These are phyloP conservation scores for Guyanaporus albipodus DNA, from an alignment of 768 basidiomycete genomes.

Conservation along the genomic window DNA sequence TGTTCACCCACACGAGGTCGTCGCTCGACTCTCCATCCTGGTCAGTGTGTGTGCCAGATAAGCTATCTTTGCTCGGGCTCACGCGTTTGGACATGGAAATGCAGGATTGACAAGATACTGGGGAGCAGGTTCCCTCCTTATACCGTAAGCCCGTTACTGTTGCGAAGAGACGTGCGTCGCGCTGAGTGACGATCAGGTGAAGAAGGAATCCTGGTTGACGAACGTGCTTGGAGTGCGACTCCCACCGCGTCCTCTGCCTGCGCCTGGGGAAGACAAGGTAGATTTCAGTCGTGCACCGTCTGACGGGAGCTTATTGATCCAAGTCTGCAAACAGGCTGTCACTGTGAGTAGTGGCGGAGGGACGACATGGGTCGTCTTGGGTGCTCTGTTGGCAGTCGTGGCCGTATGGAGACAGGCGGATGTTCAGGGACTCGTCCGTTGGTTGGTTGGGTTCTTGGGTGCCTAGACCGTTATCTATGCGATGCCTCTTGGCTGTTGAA, in stretches of 20 bases:
- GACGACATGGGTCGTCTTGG: constrained; percentile 7
- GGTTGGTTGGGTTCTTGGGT: constrained; percentile 17
- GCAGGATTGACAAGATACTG: constrained; percentile 24
- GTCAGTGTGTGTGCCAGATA: constrained; percentile 7
- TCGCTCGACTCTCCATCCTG: constrained; percentile 43
- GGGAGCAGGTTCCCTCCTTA: constrained; percentile 31
- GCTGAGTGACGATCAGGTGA: constrained; percentile 8
- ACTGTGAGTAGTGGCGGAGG: not conserved
- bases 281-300: not conserved
- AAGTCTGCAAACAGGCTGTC: constrained; percentile 7
- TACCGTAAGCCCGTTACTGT: constrained; percentile 9
- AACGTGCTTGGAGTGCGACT: constrained; percentile 12
- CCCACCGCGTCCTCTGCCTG: constrained; percentile 19
- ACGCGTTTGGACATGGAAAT: not conserved
- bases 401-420: constrained; percentile 2
- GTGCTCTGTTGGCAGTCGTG: constrained; percentile 3
- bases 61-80: not conserved
- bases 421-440: not conserved
- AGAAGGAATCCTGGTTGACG: constrained; percentile 25
- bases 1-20: constrained; percentile 71
- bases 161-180: not conserved
- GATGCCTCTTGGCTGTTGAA: too few relatives aligned
- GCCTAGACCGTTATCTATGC: too few relatives aligned
- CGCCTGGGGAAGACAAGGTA: constrained; percentile 12
- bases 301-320: constrained; percentile 11